Evolutionary conservation across 192 early-diverging fungal genomes (phyloP).

Genomic region (Coemansia sp.): DNA sequence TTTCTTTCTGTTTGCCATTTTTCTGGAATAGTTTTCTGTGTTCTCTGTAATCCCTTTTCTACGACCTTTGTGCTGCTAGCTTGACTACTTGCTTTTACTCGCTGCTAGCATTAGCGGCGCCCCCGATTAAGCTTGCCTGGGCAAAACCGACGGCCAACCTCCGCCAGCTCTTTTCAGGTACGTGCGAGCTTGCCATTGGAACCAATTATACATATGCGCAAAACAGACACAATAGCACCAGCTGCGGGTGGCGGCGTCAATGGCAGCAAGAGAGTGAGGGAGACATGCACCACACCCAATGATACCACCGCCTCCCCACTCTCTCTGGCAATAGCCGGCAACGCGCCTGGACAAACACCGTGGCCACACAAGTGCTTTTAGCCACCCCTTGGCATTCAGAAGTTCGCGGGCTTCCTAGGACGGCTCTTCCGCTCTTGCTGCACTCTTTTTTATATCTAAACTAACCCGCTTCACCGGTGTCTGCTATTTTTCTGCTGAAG

Average conservation of each 20-base stretch:
- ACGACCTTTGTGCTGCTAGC: background rate
- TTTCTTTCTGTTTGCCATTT: background rate
- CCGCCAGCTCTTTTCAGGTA: background rate
- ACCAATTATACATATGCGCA: background rate
- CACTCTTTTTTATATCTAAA: background rate
- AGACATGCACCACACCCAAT: background rate
- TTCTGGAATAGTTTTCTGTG: background rate
- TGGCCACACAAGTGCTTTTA: background rate
- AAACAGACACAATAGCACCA: background rate
- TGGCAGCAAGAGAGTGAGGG: background rate
- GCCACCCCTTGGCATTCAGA: background rate
- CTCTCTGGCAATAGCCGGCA: background rate
- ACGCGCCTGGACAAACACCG: background rate
- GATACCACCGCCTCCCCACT: background rate
- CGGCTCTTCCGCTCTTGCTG: background rate
- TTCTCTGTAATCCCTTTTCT: background rate
- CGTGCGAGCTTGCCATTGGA: background rate
- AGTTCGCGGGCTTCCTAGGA: background rate
- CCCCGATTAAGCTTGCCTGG: background rate
- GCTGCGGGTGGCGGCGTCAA: background rate
- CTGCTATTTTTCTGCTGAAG: background rate
- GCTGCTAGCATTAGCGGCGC: background rate
- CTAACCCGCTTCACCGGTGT: background rate
- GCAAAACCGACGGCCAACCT: background rate
- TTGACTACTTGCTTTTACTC: background rate